Evolutionary conservation across 495 filamentous ascomycete genomes (phyloP), one percentile per base, ranked within the genome.

Genomic region (Wilcoxina mikolae): DNA sequence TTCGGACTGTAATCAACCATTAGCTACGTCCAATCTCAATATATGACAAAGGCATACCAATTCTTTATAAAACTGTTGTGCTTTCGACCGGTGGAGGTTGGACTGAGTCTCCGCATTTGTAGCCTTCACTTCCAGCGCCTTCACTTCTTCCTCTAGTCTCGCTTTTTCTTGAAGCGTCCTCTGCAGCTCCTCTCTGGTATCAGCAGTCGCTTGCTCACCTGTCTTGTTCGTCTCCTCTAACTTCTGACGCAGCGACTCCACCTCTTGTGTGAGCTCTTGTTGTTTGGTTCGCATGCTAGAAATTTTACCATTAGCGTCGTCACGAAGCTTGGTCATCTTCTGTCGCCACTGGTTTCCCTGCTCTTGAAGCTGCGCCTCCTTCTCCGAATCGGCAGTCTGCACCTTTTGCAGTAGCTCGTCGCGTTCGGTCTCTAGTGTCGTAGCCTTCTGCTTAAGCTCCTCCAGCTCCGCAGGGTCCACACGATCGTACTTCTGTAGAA

Each of bases 401-500:
- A 80, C 52, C 56, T 77, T 72, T 43, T 77, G 69, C 62, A 80
- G 76, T 1, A 94, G 72, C 0, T 74, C 69, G 62, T 89, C 83
- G 1, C 82, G 79, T 65, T 95, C 88, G 11, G 71, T 71, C 64
- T 87, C 74, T 15, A 95, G 69, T 3, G 67, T 70, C 22, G 76
- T 68, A 35, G 56, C 63, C 57, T 81, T 74, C 59, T 80, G 77
- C 67, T 89, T 95, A 52, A 96, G 71, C 55, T 78, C 78, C 61
- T 96, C 87, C 55, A 94, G 76, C 60, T 95, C 89, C 0, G 84
- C 84, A 15, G 90, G 91, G 64, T 98, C 91, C 24, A 93, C 81
- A 47, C 91, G 85, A 58, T 95, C 88, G 65, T 96, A 94, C 61
- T 95, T 95, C 58, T 87, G 84, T 20, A 98, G 77, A 47, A 96